These are phyloP conservation scores for Knufia petricola DNA, from an alignment of 2,329 filamentous ascomycete genomes.

Conservation along the genomic window DNA sequence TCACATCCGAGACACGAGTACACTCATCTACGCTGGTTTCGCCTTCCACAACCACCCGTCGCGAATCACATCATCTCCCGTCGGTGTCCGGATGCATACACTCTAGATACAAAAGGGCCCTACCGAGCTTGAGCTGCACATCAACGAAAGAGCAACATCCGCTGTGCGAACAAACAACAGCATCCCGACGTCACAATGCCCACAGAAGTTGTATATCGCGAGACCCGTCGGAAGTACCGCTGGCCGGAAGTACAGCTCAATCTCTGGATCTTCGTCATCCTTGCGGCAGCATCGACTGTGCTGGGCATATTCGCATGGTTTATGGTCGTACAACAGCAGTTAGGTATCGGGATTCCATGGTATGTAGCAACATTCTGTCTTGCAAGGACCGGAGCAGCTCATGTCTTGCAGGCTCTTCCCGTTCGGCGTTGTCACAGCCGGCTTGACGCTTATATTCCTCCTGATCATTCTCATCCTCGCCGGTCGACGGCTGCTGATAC, in stretches of 20 bases:
- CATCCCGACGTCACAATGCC: constrained; percentile 23
- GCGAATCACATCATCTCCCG: too few species aligned
- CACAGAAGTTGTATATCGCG: constrained; percentile 26
- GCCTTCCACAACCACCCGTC: too few species aligned
- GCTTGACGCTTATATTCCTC: constrained; percentile 50
- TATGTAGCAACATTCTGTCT: constrained; percentile 26
- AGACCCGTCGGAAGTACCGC: constrained; percentile 42
- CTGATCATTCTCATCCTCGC: constrained; percentile 49
- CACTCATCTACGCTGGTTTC: too few species aligned
- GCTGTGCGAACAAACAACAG: neutral
- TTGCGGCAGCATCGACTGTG: constrained; percentile 47
- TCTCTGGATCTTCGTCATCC: constrained; percentile 54
- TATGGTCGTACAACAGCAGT: constrained; percentile 47
- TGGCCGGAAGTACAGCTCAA: constrained; percentile 59
- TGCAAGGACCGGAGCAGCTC: neutral
- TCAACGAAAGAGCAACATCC: neutral
- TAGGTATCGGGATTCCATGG: constrained; percentile 52
- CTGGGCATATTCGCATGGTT: constrained; percentile 54
- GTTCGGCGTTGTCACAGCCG: constrained; percentile 50
- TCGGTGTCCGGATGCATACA: neutral
- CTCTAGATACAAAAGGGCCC: neutral
- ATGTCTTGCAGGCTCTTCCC: constrained; percentile 48
- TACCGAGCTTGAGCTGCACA: neutral
- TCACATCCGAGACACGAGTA: too few species aligned
- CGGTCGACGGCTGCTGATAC: constrained; percentile 46